Conservation (phyloP, 805 yeast species). For the Scheffersomyces ergatensis region DNA sequence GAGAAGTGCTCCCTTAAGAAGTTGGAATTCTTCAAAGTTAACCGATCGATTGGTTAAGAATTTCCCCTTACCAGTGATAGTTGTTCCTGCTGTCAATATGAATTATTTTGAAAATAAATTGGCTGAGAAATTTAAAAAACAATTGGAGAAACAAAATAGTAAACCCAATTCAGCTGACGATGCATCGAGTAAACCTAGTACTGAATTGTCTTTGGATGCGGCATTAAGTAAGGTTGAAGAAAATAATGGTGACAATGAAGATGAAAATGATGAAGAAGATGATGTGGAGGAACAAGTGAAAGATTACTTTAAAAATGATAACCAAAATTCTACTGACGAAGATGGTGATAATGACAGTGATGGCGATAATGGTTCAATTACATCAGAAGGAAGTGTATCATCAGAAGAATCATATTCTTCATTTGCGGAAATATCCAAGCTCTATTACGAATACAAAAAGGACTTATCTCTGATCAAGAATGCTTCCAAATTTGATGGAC, state of each 20-base stretch:
- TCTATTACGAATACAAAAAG: conserved; percentile 26
- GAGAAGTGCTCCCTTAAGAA: conserved; percentile 49
- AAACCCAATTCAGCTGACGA: neutral
- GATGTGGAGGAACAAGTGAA: neutral
- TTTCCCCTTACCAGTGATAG: conserved; percentile 63
- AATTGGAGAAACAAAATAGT: neutral
- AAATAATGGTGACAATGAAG: neutral
- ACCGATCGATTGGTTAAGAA: conserved; percentile 64
- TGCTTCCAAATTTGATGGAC: conserved; percentile 16
- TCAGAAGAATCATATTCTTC: conserved; percentile 35
- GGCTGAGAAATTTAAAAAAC: conserved; percentile 26
- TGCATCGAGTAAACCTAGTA: neutral
- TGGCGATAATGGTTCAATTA: conserved; percentile 11
- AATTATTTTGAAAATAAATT: conserved; percentile 47
- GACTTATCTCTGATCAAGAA: conserved; percentile 16
- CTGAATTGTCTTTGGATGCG: neutral
- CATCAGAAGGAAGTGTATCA: conserved; percentile 13
- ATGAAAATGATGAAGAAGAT: neutral
- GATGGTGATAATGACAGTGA: neutral
- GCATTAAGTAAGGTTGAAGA: neutral
- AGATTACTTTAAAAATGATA: neutral
- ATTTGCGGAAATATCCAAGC: conserved; percentile 35
- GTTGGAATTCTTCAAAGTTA: conserved; percentile 62
- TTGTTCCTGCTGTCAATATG: conserved; percentile 63
- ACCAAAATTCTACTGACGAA: neutral